phyloP scores from a whole-genome alignment of 2,329 filamentous ascomycete genomes.

The Sordariomycetes sp. region DNA sequence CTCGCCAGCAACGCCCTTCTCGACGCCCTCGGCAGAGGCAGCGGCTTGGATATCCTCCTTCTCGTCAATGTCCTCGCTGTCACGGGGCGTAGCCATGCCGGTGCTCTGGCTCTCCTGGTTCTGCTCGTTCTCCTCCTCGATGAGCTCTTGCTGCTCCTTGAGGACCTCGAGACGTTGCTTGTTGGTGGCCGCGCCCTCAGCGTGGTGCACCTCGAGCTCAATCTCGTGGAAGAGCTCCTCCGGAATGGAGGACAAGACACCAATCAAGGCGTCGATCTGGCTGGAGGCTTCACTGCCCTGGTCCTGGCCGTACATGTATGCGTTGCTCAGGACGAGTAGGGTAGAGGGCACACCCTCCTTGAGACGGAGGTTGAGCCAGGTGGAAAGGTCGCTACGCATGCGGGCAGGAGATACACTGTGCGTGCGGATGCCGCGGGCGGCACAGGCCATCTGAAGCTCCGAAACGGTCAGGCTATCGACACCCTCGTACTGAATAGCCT shows the following conservation, averaged over 20 bases:
- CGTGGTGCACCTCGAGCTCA: conserved; percentile 93
- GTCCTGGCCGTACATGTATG: conserved; percentile 90
- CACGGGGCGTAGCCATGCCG: conserved; percentile 68
- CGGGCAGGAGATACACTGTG: conserved; percentile 84
- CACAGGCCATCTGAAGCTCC: conserved; percentile 87
- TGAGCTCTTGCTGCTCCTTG: conserved; percentile 96
- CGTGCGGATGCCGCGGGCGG: conserved; percentile 84
- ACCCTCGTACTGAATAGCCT: conserved; percentile 87
- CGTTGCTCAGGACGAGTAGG: conserved; percentile 89
- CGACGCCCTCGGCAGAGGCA: conserved; percentile 35
- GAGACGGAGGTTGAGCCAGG: conserved; percentile 89
- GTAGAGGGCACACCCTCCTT: conserved; percentile 95
- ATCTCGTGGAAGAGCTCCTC: conserved; percentile 99
- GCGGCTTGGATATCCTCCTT: conserved; percentile 66
- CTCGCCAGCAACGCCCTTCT: conserved; percentile 41
- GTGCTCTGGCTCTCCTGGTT: conserved; percentile 70
- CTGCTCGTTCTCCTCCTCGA: conserved; percentile 94
- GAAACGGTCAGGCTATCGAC: conserved; percentile 87
- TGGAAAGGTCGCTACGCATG: conserved; percentile 80
- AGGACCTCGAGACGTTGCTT: conserved; percentile 97
- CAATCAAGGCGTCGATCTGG: conserved; percentile 87
- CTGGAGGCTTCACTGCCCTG: conserved; percentile 73
- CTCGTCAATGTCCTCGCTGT: conserved; percentile 89
- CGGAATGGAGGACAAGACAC: conserved; percentile 87
- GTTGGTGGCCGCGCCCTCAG: conserved; percentile 95